Conservation (phyloP, 352 stramenopile species). For the Globisporangium recalcitrans region DNA sequence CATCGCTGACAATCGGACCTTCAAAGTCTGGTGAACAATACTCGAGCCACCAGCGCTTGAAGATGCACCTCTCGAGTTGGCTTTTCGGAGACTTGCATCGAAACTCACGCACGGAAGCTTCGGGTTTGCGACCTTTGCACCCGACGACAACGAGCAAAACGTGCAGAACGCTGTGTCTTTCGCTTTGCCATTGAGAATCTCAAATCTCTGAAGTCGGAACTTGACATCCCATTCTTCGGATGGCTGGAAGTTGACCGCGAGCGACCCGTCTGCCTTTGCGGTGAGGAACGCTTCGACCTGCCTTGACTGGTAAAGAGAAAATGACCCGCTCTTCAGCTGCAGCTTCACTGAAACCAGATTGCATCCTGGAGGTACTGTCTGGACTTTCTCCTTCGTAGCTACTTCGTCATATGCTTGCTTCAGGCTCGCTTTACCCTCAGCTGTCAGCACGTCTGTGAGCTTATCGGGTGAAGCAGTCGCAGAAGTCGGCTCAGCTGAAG, state of each 20-base stretch:
- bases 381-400: constrained; percentile 40
- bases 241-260: constrained; percentile 57
- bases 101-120: constrained; percentile 42
- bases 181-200: constrained; percentile 54
- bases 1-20: constrained; percentile 46
- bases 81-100: constrained; percentile 25
- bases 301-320: constrained; percentile 49
- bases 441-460: constrained; percentile 47
- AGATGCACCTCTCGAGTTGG: constrained; percentile 6
- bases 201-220: constrained; percentile 61
- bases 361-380: constrained; percentile 52
- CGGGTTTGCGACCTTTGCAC: constrained; percentile 18
- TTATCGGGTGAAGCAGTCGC: constrained; percentile 20
- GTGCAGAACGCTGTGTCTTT: constrained; percentile 40
- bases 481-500: constrained; percentile 6
- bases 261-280: constrained; percentile 40
- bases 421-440: constrained; percentile 57
- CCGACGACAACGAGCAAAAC: constrained; percentile 54
- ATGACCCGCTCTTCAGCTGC: constrained; percentile 45
- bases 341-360: constrained; percentile 66
- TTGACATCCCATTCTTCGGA: constrained; percentile 59
- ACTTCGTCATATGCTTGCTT: constrained; percentile 74
- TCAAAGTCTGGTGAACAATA: constrained; percentile 14
- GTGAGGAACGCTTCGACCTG: constrained; percentile 44
- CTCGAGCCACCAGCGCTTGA: constrained; percentile 4